Conservation (phyloP, 2,329 filamentous ascomycete genomes). For the Cladophialophora carrionii region DNA sequence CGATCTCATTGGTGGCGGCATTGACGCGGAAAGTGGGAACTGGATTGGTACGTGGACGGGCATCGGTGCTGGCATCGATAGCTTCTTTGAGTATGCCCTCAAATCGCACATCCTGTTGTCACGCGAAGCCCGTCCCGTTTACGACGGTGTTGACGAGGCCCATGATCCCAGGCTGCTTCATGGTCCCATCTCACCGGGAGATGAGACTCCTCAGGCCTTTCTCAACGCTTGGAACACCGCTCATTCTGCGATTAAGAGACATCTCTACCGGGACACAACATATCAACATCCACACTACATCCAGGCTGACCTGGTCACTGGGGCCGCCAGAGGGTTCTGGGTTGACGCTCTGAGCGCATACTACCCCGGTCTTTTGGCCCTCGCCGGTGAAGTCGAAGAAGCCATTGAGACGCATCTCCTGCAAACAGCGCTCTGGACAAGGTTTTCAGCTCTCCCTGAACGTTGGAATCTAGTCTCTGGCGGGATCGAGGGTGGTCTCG, state of each 20-base stretch:
- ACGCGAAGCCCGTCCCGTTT: conserved; percentile 58
- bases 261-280: conserved; percentile 76
- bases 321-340: conserved; percentile 87
- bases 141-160: conserved; percentile 48
- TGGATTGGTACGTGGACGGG: conserved; percentile 92
- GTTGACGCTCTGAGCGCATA: conserved; percentile 95
- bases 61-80: conserved; percentile 94
- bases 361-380: conserved; percentile 82
- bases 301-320: conserved; percentile 84
- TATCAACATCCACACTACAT: conserved; percentile 90
- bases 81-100: conserved; percentile 97
- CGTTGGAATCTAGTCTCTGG: conserved; percentile 87
- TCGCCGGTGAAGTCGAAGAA: conserved; percentile 88
- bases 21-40: conserved; percentile 85
- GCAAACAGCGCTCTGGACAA: conserved; percentile 90
- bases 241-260: conserved; percentile 82
- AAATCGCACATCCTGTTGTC: conserved; percentile 92
- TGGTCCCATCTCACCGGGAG: conserved; percentile 63
- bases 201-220: conserved; percentile 77
- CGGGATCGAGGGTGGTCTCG: conserved; percentile 80
- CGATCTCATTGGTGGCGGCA: conserved; percentile 84
- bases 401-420: conserved; percentile 87
- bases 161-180: conserved; percentile 66
- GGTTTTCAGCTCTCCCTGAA: conserved; percentile 91
- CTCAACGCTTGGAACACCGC: conserved; percentile 81